Evolutionary conservation across 331 rosid species (phyloP).

Genomic region (Quercus tomentella): DNA sequence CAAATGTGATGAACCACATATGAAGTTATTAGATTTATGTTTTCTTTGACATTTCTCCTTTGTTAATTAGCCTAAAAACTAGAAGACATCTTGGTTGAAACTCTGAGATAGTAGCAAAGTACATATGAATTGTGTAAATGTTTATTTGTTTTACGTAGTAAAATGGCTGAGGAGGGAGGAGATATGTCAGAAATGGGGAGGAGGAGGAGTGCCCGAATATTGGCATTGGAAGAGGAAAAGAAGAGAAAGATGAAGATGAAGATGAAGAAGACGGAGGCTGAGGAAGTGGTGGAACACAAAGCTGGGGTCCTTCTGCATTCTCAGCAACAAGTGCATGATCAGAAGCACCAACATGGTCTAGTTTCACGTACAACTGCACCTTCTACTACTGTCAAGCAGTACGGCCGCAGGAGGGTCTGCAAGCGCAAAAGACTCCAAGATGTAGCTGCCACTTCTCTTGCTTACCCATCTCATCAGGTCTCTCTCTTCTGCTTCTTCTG

Average conservation of each 20-base stretch:
- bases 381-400: neutral
- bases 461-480: constrained; percentile 30
- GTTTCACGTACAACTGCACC: too few species aligned
- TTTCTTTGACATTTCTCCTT: neutral
- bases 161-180: constrained; percentile 11
- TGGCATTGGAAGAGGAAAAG: constrained; percentile 29
- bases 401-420: constrained; percentile 22
- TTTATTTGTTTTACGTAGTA: neutral
- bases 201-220: constrained; percentile 34
- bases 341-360: neutral
- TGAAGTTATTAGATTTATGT: neutral
- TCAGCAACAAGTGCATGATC: neutral
- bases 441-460: neutral
- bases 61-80: neutral
- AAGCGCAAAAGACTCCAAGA: constrained; percentile 34
- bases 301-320: neutral
- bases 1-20: too few species aligned
- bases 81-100: neutral
- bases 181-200: neutral
- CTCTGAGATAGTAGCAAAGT: neutral
- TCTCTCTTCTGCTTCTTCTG: neutral
- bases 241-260: neutral
- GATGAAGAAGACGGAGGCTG: neutral
- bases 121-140: neutral
- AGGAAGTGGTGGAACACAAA: too few species aligned